Evolutionary conservation across 208 protist species (phyloP), one percentile per base, ranked within the genome.

Genomic region (Wallacemonas sp.): DNA sequence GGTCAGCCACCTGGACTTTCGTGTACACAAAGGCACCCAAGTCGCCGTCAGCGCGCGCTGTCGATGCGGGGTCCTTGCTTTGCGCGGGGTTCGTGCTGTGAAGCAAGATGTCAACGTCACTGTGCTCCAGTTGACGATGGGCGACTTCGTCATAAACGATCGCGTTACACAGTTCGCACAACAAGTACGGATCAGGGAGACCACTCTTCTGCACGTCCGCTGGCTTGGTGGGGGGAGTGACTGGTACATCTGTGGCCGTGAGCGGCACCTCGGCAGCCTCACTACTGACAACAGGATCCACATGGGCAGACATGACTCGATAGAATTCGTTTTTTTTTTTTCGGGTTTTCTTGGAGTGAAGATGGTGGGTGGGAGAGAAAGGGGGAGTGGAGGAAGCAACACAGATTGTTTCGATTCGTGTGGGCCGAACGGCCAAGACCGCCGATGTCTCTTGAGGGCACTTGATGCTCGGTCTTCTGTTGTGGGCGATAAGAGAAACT

Each of bases 151-250:
- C 65, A n/a, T 66, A 63, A 27, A 85, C 62, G 55, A 81, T 69
- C 30, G 59, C 44, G 54, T 71, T 77, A 64, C 78, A 85, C 32
- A 81, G 42, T 6, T 78, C 66, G 42, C 78, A 85, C 36, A 72
- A 63, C 1, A 66, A 15, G 57, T 76, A 83, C 22, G 42, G 24
- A 8, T 41, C 29, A 17, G n/a, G n/a, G 13, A 9, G 17, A 41
- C 10, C 37, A 9, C 12, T n/a, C 37, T 15, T 41, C 12, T 15
- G 10, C 37, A 41, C 12, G 17, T n/a, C 17, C 37, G 37, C 10
- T 15, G 17, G 12, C 37, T 41, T 41, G 37, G 37, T 41, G 37
- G 37, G n/a, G n/a, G 37, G 37, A 41, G 12, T 41, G 37, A n/a
- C 37, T 21, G 41, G 41, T 19, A n/a, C n/a, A n/a, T n/a, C n/a